phyloP scores from a whole-genome alignment of 371 early-diverging fungal species.

The Cladochytrium tenue region DNA sequence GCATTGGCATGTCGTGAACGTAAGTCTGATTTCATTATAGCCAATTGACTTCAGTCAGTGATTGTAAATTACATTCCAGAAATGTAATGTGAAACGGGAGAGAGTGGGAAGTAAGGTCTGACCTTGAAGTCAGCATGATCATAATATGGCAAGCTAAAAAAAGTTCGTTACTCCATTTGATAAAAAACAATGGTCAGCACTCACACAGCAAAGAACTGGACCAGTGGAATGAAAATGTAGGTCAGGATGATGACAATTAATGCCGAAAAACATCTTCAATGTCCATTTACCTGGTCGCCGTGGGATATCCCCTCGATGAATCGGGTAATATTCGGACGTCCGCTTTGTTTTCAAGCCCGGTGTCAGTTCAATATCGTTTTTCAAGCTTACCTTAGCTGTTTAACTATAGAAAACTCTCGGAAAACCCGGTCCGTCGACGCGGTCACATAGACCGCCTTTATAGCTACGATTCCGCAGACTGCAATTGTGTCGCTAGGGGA shows the following conservation, averaged over 20 bases:
- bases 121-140: slow-evolving; percentile 85
- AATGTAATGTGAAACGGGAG: not conserved
- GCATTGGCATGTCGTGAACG: slow-evolving; percentile 57
- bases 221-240: too few relatives aligned
- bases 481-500: not conserved
- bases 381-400: slow-evolving; percentile 66
- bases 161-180: not conserved
- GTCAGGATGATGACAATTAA: too few relatives aligned
- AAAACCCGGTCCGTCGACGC: slow-evolving; percentile 83
- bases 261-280: too few relatives aligned
- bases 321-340: too few relatives aligned
- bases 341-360: too few relatives aligned
- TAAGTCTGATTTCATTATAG: slow-evolving; percentile 45
- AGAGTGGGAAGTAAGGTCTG: slow-evolving; percentile 6
- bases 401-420: slow-evolving; percentile 84
- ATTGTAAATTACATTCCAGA: slow-evolving; percentile 1
- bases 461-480: slow-evolving; percentile 66
- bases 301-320: too few relatives aligned
- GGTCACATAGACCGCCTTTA: slow-evolving; percentile 90
- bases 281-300: too few relatives aligned
- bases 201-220: slow-evolving; percentile 26
- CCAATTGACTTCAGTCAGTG: not conserved
- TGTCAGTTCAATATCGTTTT: too few relatives aligned
- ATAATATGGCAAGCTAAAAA: slow-evolving; percentile 76
- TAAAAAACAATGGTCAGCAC: not conserved